Percentiles rank a stretch among this genome's conserved stretches.
Conservation (phyloP, 306 rosid genomes). For the Vachellia collinsii region DNA sequence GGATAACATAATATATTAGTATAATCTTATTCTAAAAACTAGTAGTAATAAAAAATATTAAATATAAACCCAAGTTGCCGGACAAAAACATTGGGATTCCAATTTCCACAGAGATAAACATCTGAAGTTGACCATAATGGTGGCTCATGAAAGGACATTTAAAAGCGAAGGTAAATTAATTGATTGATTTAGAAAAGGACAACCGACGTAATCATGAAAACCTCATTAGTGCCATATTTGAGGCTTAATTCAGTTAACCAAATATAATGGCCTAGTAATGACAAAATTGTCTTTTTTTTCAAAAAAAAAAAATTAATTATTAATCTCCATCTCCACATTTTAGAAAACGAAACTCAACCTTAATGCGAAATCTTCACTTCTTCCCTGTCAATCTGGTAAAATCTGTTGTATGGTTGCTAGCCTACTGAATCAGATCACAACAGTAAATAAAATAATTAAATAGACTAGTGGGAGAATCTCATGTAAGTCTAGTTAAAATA, state of each 20-base stretch:
- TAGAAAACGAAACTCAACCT: not conserved
- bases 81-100: not conserved
- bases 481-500: no score
- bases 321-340: not conserved
- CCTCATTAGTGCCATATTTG: not conserved
- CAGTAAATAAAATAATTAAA: no score
- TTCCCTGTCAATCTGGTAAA: no score
- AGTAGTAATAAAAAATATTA: not conserved
- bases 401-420: no score
- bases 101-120: not conserved
- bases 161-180: not conserved
- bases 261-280: not conserved
- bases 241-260: not conserved
- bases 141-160: not conserved
- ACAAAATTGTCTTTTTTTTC: not conserved
- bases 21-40: not conserved
- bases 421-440: no score
- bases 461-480: no score
- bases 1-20: not conserved
- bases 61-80: not conserved
- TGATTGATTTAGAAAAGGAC: not conserved
- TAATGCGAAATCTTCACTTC: not conserved
- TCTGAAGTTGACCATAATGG: not conserved
- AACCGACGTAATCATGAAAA: not conserved
- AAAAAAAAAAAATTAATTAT: not conserved